Base-by-base conservation (phyloP, 192 early-diverging fungal genomes). In the Entomortierella beljakovae region DNA sequence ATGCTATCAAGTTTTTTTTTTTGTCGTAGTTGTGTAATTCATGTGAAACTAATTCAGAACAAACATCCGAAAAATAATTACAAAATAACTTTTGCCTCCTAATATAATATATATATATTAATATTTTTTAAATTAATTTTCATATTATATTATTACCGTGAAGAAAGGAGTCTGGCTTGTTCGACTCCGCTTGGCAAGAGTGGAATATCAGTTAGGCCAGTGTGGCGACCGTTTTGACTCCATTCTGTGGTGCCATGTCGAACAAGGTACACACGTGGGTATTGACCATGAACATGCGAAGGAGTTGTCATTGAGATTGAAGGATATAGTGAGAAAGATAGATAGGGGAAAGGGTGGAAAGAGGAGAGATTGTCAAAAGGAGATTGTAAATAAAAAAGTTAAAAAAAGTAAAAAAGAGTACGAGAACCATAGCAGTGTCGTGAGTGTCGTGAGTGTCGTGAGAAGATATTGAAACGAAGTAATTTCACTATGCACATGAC, bases 211-310 rank as follows among this genome's bases (percentile, higher is more conserved):
- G 80, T 84, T 15, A 52, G 52, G 0, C 74, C 73, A 13, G 83
- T 84, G 57, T 84, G 80, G n/a, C 71, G 72, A 1, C 80, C 83
- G n/a, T 65, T 70, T 57, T 80, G 81, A 51, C 80, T 80, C 83
- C 83, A 84, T 51, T 84, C 83, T 20, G 83, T 84, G 6, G 79
- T 84, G 49, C 83, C 83, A 29, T 84, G 83, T 16, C 83, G 83
- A 31, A 84, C 80, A 38, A 84, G 68, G 42, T 80, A 82, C 33
- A 84, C 80, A 26, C 74, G 69, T 13, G 83, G 83, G 52, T 75
- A 75, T 40, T 49, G 70, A 10, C 61, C 57, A 32, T 79, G 75
- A 32, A 79, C 75, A 18, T 61, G 34, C 11, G 75, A 79, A 18
- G 75, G 67, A 23, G 67, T 65, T 4, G 75, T 70, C 75, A 79